Base-by-base conservation (phyloP, 495 filamentous ascomycete species). In the Xylaria nigripes region DNA sequence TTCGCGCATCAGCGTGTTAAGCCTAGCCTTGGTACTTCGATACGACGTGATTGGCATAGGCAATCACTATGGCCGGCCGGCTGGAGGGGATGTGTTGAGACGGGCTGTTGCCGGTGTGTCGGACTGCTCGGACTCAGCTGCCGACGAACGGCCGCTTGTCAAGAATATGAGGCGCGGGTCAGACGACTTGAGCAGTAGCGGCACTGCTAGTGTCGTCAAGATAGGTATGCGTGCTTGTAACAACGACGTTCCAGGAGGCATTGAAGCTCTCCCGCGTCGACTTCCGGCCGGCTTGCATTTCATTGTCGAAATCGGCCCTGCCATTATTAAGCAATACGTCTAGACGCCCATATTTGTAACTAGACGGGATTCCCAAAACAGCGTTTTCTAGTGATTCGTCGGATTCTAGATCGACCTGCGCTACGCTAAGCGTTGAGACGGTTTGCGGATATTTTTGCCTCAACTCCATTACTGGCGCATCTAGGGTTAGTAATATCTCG, bases 1-100 rank as follows among this genome's bases (percentile, higher is more conserved):
- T 50, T 80, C 76, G 29, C 73, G 68, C 80, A 85, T 82, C 66
- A 84, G 32, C 82, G 85, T 86, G 54, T 86, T 85, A 59, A 86
- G 51, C 7, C 76, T 82, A 0, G 80, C 75, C 69, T 86, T 86
- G 24, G 68, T 62, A 46, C 66, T 68, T 8, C 81, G 72, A 57
- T 86, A 85, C 2, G 70, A 66, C 2, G 64, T 36, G n/a, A 32
- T 2, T 9, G 54, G 13, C 13, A 44, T 58, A 7, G 34, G n/a
- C 0, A 10, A 45, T 45, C 29, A 24, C 42, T 61, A 62, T 3
- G 65, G 65, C 61, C 78, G 82, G 2, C 79, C 81, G 15, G 68
- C 67, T 0, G 63, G 52, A 0, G 73, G 72, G 9, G 55, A 44
- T 6, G 50, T 48, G 50, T 81, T 75, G 1, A 74, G 12, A 1